A percentile compares a stretch with the other conserved stretches of the same genome.
phyloP scores from a whole-genome alignment of 768 basidiomycete genomes.

The Russula vinacea region DNA sequence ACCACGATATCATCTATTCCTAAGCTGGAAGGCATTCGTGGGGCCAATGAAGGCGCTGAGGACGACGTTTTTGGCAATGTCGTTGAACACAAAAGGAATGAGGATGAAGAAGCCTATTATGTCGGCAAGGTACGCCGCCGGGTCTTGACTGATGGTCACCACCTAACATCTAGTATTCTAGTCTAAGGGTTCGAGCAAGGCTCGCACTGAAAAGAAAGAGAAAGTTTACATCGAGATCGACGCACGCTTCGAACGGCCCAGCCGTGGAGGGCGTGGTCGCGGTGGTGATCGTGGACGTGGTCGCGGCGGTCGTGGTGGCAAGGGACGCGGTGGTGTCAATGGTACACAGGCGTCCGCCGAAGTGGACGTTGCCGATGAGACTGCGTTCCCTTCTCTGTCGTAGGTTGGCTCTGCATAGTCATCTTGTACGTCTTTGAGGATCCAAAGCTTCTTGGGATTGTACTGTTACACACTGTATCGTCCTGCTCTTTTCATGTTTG shows the following conservation, averaged over 20 bases:
- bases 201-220: constrained; percentile 77
- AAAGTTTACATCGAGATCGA: constrained; percentile 93
- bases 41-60: constrained; percentile 79
- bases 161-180: constrained; percentile 34
- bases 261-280: constrained; percentile 60
- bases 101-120: constrained; percentile 73
- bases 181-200: constrained; percentile 64
- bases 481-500: constrained; percentile 24
- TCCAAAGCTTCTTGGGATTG: constrained; percentile 29
- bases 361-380: constrained; percentile 78
- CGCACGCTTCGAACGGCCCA: constrained; percentile 79
- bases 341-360: constrained; percentile 33
- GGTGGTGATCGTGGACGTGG: constrained; percentile 44
- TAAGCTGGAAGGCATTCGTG: constrained; percentile 66
- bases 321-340: constrained; percentile 44
- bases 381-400: constrained; percentile 86
- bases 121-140: constrained; percentile 70
- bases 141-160: not conserved
- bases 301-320: constrained; percentile 41
- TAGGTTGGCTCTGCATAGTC: constrained; percentile 30
- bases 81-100: constrained; percentile 60
- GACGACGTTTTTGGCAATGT: constrained; percentile 64
- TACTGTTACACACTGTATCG: constrained; percentile 28
- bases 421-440: constrained; percentile 21
- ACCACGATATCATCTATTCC: constrained; percentile 55